Base-by-base conservation (phyloP, 768 basidiomycete species). In the Kwoniella sp. region DNA sequence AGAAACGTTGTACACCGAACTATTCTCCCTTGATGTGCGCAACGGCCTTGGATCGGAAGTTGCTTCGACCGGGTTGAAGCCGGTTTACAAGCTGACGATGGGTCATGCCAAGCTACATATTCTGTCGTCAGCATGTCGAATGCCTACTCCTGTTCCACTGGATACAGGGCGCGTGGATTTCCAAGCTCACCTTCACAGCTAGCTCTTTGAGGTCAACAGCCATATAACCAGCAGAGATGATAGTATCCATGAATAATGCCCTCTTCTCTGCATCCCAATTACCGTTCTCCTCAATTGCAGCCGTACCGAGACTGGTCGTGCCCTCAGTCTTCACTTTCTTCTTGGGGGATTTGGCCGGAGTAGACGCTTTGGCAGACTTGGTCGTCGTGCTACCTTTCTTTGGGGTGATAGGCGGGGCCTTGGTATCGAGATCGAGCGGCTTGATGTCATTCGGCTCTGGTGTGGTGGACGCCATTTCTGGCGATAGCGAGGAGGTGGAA, bases 141-240 rank as follows among this genome's bases (percentile, higher is more conserved):
- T 29, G 48, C 24, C 22, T n/a, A n/a, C n/a, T n/a, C n/a, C n/a
- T n/a, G n/a, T n/a, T n/a, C n/a, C n/a, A n/a, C n/a, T n/a, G n/a
- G n/a, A n/a, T n/a, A n/a, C n/a, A n/a, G n/a, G n/a, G n/a, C n/a
- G n/a, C n/a, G n/a, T n/a, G n/a, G 33, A 58, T 12, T 17, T 33
- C 33, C 5, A 5, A 13, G 44, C 36, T 37, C 51, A 47, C 33
- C 47, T 44, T 37, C 13, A 40, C 25, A 29, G 59, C 49, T 25
- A 67, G 29, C 17, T 48, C 52, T 49, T 63, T 51, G 30, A 67
- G 25, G 46, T 63, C 52, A 21, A 57, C 60, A 59, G 44, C 56
- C 49, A 59, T 67, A 25, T 58, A 55, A 8, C 66, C 66, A 24
- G 57, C 19, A 54, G 61, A 37, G 29, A 67, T 63, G 30, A 63